These are phyloP conservation scores for Argentina anserina DNA, from an alignment of 306 rosid genomes.

Conservation along the genomic window DNA sequence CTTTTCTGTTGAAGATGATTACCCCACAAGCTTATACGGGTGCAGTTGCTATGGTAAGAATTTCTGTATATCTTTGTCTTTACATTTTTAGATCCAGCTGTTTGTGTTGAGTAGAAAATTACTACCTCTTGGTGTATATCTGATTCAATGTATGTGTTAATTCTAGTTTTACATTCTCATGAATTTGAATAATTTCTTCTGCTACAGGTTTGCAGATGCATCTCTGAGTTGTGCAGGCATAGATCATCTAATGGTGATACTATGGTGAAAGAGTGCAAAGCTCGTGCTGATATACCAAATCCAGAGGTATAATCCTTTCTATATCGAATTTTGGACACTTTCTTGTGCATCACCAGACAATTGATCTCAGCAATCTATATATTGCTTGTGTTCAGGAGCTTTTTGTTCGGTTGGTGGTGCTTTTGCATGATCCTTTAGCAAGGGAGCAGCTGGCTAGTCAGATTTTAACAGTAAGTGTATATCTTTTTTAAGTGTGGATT, in stretches of 20 bases:
- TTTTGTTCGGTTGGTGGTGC: slow-evolving; percentile 88
- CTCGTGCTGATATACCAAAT: slow-evolving; percentile 69
- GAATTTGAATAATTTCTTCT: not conserved
- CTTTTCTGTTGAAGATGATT: slow-evolving; percentile 90
- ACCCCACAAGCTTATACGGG: slow-evolving; percentile 71
- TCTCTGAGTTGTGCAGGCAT: slow-evolving; percentile 89
- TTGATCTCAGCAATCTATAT: slow-evolving; percentile 12
- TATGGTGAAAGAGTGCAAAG: slow-evolving; percentile 75
- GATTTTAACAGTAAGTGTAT: slow-evolving; percentile 67
- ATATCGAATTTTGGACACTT: not conserved
- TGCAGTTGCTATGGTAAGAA: slow-evolving; percentile 79
- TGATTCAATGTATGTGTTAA: slow-evolving; percentile 1
- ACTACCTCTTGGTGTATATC: not conserved
- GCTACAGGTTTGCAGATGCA: slow-evolving; percentile 91
- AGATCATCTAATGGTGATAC: slow-evolving; percentile 47
- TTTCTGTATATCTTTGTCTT: not conserved
- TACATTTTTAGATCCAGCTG: slow-evolving; percentile 14
- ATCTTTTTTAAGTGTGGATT: slow-evolving; percentile 4
- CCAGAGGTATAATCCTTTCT: slow-evolving; percentile 53
- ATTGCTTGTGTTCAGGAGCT: slow-evolving; percentile 62
- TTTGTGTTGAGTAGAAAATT: slow-evolving; percentile 7
- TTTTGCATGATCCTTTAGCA: slow-evolving; percentile 89
- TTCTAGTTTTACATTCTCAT: not conserved
- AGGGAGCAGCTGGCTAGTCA: slow-evolving; percentile 89
- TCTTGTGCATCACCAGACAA: slow-evolving; percentile 8